Conservation (phyloP, 1,139 yeast genomes). For the Casaregolazyma lundiana region DNA sequence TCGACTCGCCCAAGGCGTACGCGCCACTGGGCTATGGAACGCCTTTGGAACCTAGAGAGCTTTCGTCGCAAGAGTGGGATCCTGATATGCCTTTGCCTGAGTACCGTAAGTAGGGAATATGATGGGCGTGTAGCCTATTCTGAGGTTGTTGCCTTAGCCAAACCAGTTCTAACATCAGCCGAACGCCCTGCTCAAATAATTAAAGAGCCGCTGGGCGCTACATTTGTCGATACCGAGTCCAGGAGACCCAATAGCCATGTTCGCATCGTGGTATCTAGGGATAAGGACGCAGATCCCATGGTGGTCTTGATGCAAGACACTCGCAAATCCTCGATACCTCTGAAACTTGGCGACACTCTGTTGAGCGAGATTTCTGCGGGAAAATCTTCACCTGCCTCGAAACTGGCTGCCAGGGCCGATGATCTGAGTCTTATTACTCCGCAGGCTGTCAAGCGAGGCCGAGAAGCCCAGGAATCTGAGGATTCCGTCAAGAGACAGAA, state of each 20-base stretch:
- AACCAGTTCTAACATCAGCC: slow-evolving; percentile 6
- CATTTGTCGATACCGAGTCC: slow-evolving; percentile 30
- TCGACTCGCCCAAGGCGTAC: slow-evolving; percentile 30
- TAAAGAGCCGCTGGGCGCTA: slow-evolving; percentile 25
- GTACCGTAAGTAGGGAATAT: slow-evolving; percentile 20
- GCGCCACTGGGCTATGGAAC: slow-evolving; percentile 29
- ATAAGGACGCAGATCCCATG: slow-evolving; percentile 16
- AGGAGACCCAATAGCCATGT: slow-evolving; percentile 23
- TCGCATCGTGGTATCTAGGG: slow-evolving; percentile 19
- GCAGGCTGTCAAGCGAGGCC: slow-evolving; percentile 18
- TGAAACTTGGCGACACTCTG: slow-evolving; percentile 19
- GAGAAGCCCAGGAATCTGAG: slow-evolving; percentile 22
- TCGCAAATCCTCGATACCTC: slow-evolving; percentile 12
- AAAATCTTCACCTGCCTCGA: slow-evolving; percentile 3
- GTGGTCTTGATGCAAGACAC: slow-evolving; percentile 14
- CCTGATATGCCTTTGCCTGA: slow-evolving; percentile 26
- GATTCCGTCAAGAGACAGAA: slow-evolving; percentile 23
- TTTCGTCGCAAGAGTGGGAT: slow-evolving; percentile 25
- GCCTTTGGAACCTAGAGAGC: slow-evolving; percentile 21
- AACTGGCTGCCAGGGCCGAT: slow-evolving; percentile 5
- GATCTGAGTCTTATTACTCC: slow-evolving; percentile 5
- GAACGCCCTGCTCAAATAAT: slow-evolving; percentile 21
- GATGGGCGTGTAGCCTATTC: background rate
- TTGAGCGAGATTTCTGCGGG: slow-evolving; percentile 4
- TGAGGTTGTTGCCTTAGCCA: background rate